A percentile compares a stretch with the other conserved stretches of the same genome.
Evolutionary conservation across 1,284 basidiomycete species (phyloP).

Genomic region (Melampsora abietis-canadensis): DNA sequence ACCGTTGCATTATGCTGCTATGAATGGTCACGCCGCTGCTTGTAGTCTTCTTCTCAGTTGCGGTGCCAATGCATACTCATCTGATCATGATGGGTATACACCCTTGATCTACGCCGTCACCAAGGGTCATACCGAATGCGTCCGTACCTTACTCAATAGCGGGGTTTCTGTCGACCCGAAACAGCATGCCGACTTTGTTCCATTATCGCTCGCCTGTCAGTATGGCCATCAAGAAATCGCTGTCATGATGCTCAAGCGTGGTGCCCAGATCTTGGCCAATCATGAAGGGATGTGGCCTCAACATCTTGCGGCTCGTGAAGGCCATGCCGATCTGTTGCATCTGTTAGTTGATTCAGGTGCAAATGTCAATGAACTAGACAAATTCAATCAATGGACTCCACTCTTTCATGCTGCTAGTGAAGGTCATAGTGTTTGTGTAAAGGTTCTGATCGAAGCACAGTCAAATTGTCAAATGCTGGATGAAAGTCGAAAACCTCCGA

Average conservation of each 20-base stretch:
- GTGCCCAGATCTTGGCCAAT: constrained; percentile 76
- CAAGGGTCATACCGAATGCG: constrained; percentile 76
- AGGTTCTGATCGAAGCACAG: constrained; percentile 72
- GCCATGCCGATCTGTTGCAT: constrained; percentile 76
- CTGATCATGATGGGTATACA: constrained; percentile 90
- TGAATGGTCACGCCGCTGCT: constrained; percentile 78
- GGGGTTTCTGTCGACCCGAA: constrained; percentile 58
- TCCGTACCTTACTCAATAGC: constrained; percentile 70
- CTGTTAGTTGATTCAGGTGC: constrained; percentile 67
- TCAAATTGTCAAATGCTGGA: constrained; percentile 72
- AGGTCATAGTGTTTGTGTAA: constrained; percentile 74
- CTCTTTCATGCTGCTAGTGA: constrained; percentile 91
- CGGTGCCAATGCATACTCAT: constrained; percentile 64
- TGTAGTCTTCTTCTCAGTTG: constrained; percentile 73
- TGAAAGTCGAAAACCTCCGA: constrained; percentile 78
- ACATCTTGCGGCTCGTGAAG: constrained; percentile 95
- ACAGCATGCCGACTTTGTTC: constrained; percentile 65
- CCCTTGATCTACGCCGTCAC: constrained; percentile 89
- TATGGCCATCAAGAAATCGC: constrained; percentile 84
- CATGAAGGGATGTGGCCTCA: constrained; percentile 93
- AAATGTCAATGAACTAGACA: constrained; percentile 27
- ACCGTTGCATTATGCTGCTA: constrained; percentile 90
- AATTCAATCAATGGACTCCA: constrained; percentile 94
- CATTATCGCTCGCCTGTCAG: constrained; percentile 84
- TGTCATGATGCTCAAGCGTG: constrained; percentile 69